Percentiles rank a stretch among this genome's conserved stretches.
Conservation (phyloP, 768 basidiomycete genomes). For the Tricholoma flavovirens region DNA sequence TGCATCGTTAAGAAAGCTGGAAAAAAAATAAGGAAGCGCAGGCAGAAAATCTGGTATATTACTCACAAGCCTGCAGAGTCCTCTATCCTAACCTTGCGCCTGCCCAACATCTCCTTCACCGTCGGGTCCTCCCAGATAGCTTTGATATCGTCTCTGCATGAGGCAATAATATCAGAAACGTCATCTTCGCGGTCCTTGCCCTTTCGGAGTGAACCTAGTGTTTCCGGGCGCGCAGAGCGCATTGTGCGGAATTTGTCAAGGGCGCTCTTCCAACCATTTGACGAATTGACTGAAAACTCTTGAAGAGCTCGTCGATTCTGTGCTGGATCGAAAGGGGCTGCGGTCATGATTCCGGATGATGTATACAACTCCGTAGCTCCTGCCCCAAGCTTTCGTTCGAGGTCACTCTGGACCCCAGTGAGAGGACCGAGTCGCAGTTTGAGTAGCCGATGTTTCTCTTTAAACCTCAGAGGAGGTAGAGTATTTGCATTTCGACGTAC, state of each 20-base stretch:
- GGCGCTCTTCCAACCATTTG: slow-evolving; percentile 61
- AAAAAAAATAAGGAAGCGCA: neutral
- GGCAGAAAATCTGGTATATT: slow-evolving; percentile 3
- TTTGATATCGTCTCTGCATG: slow-evolving; percentile 62
- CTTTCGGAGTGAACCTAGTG: slow-evolving; percentile 16
- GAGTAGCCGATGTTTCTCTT: slow-evolving; percentile 56
- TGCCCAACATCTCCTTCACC: slow-evolving; percentile 53
- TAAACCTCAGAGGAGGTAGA: slow-evolving; percentile 44
- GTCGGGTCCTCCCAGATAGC: slow-evolving; percentile 61
- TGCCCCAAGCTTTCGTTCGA: slow-evolving; percentile 57
- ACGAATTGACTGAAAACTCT: slow-evolving; percentile 58
- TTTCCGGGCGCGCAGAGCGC: slow-evolving; percentile 24
- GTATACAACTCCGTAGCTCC: slow-evolving; percentile 47
- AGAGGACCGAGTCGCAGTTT: slow-evolving; percentile 56
- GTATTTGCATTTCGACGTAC: slow-evolving; percentile 30
- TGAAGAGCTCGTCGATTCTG: slow-evolving; percentile 24
- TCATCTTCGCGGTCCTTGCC: slow-evolving; percentile 46
- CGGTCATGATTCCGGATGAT: slow-evolving; percentile 28
- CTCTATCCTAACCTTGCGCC: slow-evolving; percentile 54
- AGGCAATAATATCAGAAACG: slow-evolving; percentile 50
- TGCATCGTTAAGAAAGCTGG: slow-evolving; percentile 67
- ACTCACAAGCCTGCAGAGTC: slow-evolving; percentile 72
- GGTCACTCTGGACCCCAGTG: slow-evolving; percentile 47
- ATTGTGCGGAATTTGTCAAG: slow-evolving; percentile 47
- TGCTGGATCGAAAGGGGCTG: slow-evolving; percentile 34